Conservation (phyloP, 805 yeast species). For the Lachancea nothofagi region DNA sequence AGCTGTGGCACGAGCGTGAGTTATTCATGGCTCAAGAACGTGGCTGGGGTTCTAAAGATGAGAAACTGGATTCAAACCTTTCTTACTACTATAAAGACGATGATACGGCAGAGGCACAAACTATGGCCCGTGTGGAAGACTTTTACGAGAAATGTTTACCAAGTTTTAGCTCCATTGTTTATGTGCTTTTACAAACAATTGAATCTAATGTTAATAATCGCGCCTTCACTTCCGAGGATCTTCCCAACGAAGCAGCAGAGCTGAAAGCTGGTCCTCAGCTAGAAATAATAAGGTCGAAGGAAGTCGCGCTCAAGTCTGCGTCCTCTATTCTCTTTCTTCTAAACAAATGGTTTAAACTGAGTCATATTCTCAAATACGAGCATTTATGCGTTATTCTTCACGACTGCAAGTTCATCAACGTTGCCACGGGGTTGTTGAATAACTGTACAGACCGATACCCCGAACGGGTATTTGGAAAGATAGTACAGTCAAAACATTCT, state of each 20-base stretch:
- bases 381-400: slow-evolving; percentile 64
- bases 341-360: slow-evolving; percentile 71
- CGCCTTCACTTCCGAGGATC: slow-evolving; percentile 18
- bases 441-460: slow-evolving; percentile 27
- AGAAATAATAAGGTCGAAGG: slow-evolving; percentile 57
- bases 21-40: slow-evolving; percentile 68
- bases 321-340: slow-evolving; percentile 49
- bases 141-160: slow-evolving; percentile 52
- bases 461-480: slow-evolving; percentile 30
- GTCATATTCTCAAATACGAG: slow-evolving; percentile 75
- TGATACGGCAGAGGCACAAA: slow-evolving; percentile 24
- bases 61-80: slow-evolving; percentile 28
- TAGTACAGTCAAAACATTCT: slow-evolving; percentile 15
- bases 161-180: slow-evolving; percentile 56
- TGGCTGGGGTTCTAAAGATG: slow-evolving; percentile 41
- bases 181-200: slow-evolving; percentile 60
- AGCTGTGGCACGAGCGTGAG: slow-evolving; percentile 68
- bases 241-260: slow-evolving; percentile 10
- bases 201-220: slow-evolving; percentile 40
- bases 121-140: slow-evolving; percentile 50
- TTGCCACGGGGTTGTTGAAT: slow-evolving; percentile 23
- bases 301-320: slow-evolving; percentile 53
- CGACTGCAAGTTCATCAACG: slow-evolving; percentile 55
- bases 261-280: slow-evolving; percentile 31
- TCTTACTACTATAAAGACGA: slow-evolving; percentile 22